Conservation (phyloP, 306 rosid genomes). For the Dalbergia cochinchinensis region DNA sequence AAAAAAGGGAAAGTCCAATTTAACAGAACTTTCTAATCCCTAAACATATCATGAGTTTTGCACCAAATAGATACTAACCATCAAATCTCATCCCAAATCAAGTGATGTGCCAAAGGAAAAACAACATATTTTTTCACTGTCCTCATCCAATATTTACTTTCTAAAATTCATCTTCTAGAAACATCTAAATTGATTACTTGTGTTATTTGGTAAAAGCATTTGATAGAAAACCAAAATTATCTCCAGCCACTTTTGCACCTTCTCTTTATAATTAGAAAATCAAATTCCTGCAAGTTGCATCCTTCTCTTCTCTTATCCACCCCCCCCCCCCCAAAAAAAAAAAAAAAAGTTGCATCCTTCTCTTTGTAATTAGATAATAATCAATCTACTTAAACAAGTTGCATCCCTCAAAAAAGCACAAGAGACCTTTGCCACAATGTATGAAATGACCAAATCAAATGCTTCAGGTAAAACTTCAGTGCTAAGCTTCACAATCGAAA, state of each 20-base stretch:
- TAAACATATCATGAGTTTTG: background rate
- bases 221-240: background rate
- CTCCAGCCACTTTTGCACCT: slow-evolving; percentile 6
- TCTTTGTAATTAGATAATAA: too few relatives aligned
- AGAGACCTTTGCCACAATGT: slow-evolving; percentile 16
- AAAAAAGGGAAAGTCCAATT: background rate
- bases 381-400: too few relatives aligned
- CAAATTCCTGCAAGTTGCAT: slow-evolving; percentile 17
- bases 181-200: background rate
- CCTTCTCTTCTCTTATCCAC: too few relatives aligned
- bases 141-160: slow-evolving; percentile 16
- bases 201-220: background rate
- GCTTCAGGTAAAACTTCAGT: slow-evolving; percentile 32
- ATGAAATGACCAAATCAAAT: slow-evolving; percentile 38
- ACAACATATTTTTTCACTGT: slow-evolving; percentile 19
- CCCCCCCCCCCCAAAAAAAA: too few relatives aligned
- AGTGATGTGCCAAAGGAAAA: background rate
- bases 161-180: background rate
- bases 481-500: slow-evolving; percentile 40
- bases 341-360: slow-evolving; percentile 18
- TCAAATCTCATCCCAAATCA: background rate
- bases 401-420: slow-evolving; percentile 31
- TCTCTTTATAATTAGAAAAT: background rate
- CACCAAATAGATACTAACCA: background rate
- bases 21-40: background rate